Percentiles rank a stretch among this genome's conserved stretches.
Evolutionary conservation across 1,139 yeast genomes (phyloP).

Genomic region (Kurtzmaniella natalensis): DNA sequence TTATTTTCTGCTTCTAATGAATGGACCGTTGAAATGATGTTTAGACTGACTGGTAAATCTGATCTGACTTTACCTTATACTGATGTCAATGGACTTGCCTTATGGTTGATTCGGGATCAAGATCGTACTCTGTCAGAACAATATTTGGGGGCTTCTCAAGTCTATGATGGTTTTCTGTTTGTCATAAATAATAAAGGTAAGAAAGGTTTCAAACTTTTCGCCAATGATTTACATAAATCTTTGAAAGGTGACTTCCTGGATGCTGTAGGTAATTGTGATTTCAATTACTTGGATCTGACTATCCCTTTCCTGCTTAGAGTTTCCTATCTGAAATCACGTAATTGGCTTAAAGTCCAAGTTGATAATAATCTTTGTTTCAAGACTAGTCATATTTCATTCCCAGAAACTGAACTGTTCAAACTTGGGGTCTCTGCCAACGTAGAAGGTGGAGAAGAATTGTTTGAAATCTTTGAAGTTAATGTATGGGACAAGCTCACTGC

Average conservation of each 20-base stretch:
- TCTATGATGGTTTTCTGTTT: slow-evolving; percentile 60
- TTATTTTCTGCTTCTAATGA: slow-evolving; percentile 31
- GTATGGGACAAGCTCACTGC: slow-evolving; percentile 50
- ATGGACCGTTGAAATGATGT: slow-evolving; percentile 59
- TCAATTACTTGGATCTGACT: slow-evolving; percentile 59
- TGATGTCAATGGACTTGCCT: slow-evolving; percentile 43
- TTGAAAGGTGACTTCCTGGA: slow-evolving; percentile 20
- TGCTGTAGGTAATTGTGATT: slow-evolving; percentile 53
- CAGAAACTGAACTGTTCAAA: slow-evolving; percentile 27
- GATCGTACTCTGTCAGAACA: slow-evolving; percentile 22
- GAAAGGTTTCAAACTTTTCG: slow-evolving; percentile 51
- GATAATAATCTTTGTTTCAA: slow-evolving; percentile 70
- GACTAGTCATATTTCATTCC: slow-evolving; percentile 48
- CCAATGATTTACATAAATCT: slow-evolving; percentile 50
- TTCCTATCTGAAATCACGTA: slow-evolving; percentile 43
- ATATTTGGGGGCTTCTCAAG: slow-evolving; percentile 42
- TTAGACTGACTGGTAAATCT: slow-evolving; percentile 51
- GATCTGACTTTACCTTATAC: slow-evolving; percentile 22
- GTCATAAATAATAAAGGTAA: slow-evolving; percentile 46
- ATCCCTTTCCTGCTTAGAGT: slow-evolving; percentile 68
- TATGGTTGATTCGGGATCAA: slow-evolving; percentile 41
- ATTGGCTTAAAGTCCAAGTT: slow-evolving; percentile 56
- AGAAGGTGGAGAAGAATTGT: slow-evolving; percentile 44
- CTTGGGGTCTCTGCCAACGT: slow-evolving; percentile 51
- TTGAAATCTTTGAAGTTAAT: slow-evolving; percentile 55